phyloP scores from a whole-genome alignment of 2,329 filamentous ascomycete species.

The Verticillium nubilum region DNA sequence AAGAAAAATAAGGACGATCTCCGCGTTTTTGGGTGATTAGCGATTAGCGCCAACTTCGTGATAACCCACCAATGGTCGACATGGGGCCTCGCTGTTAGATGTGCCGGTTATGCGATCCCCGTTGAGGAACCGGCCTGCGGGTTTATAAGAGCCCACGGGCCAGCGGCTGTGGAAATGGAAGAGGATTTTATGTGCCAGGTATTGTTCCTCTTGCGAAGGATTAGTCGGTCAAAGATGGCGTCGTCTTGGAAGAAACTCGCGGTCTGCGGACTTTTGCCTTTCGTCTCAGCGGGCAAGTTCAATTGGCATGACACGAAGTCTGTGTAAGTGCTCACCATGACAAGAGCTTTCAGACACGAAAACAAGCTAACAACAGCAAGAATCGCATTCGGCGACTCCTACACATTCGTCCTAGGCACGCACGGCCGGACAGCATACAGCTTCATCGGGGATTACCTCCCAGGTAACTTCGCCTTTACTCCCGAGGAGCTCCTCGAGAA shows the following conservation, averaged over 20 bases:
- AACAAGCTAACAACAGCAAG: constrained; percentile 13
- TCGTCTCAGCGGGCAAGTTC: constrained; percentile 3
- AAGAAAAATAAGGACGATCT: too few species aligned
- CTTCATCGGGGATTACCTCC: constrained; percentile 47
- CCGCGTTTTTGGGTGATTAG: too few species aligned
- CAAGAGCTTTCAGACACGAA: neutral
- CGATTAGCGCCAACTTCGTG: neutral
- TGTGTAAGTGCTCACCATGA: constrained; percentile 12
- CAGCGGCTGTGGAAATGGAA: neutral
- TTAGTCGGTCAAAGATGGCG: neutral
- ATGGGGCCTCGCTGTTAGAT: neutral
- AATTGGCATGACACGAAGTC: constrained; percentile 16
- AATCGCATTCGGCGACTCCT: constrained; percentile 44
- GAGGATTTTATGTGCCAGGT: neutral
- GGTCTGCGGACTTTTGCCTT: neutral
- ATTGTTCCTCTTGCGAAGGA: neutral
- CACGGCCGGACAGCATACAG: constrained; percentile 43
- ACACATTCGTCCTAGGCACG: constrained; percentile 48
- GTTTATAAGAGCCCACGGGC: neutral
- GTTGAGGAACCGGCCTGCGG: neutral
- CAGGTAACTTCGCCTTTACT: constrained; percentile 34
- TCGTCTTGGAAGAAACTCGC: neutral
- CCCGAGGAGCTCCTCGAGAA: constrained; percentile 35
- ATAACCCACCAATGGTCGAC: neutral
- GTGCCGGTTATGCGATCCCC: neutral